phyloP scores from a whole-genome alignment of 2,329 filamentous ascomycete genomes.

The Gnomoniopsis smithogilvyi region DNA sequence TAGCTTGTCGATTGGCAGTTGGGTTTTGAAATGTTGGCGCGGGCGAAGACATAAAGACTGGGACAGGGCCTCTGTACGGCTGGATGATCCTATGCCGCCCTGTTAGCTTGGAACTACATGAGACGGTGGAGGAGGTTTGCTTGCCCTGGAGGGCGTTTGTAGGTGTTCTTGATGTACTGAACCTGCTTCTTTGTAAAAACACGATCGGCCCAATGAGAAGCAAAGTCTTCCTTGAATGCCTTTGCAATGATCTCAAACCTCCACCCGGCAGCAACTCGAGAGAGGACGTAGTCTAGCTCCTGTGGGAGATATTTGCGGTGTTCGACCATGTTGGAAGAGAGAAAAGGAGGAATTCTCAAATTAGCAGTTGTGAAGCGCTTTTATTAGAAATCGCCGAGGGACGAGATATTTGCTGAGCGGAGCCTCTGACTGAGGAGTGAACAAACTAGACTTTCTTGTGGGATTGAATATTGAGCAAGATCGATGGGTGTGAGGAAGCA shows the following conservation, averaged over 20 bases:
- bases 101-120: too few relatives aligned
- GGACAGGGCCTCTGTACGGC: constrained; percentile 8
- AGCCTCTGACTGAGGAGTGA: background rate
- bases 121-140: background rate
- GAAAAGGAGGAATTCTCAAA: background rate
- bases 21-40: background rate
- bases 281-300: constrained; percentile 13
- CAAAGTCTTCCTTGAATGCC: constrained; percentile 11
- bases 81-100: constrained; percentile 2
- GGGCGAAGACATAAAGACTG: constrained; percentile 2
- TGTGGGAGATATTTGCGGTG: constrained; percentile 13
- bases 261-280: constrained; percentile 6
- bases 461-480: too few relatives aligned
- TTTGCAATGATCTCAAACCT: constrained; percentile 3
- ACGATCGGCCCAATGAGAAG: constrained; percentile 1
- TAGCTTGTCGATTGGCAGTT: background rate
- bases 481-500: too few relatives aligned
- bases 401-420: background rate
- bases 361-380: background rate
- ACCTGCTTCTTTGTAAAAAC: constrained; percentile 15
- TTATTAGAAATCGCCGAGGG: background rate
- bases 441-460: background rate
- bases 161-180: constrained; percentile 9
- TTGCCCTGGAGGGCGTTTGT: constrained; percentile 9
- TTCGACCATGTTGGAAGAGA: constrained; percentile 8